Evolutionary conservation across 2,329 filamentous ascomycete genomes (phyloP).

Genomic region (Scedosporium dehoogii): DNA sequence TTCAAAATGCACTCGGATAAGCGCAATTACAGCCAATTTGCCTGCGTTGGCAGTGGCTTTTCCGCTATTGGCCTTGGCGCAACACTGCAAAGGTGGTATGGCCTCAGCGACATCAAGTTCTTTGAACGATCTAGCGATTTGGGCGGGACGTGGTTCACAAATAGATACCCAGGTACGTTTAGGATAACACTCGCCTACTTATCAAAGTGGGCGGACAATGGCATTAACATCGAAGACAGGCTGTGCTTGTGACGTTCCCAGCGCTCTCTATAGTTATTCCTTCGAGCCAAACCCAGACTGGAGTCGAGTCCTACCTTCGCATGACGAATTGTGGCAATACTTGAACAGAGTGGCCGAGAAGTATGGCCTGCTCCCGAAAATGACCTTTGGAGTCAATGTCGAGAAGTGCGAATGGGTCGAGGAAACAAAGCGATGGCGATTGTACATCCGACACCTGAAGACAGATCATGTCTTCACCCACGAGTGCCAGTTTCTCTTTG

Average conservation of each 20-base stretch:
- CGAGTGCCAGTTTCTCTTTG: not conserved
- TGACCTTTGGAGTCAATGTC: constrained; percentile 12
- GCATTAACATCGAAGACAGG: too few relatives aligned
- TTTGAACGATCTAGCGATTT: too few relatives aligned
- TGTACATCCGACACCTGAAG: constrained; percentile 9
- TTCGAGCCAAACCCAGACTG: constrained; percentile 18
- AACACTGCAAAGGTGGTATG: too few relatives aligned
- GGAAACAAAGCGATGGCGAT: constrained; percentile 12
- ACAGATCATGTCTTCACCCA: constrained; percentile 7
- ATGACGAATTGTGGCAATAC: constrained; percentile 17
- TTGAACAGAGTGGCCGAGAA: constrained; percentile 13
- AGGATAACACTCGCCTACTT: too few relatives aligned
- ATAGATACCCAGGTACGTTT: too few relatives aligned
- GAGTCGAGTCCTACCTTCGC: constrained; percentile 16
- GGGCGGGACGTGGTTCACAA: too few relatives aligned
- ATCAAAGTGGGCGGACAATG: too few relatives aligned
- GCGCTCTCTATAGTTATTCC: constrained; percentile 19
- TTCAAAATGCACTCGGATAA: too few relatives aligned
- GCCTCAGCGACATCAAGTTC: too few relatives aligned
- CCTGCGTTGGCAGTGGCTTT: too few relatives aligned
- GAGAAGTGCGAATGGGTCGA: constrained; percentile 16
- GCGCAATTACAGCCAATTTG: too few relatives aligned
- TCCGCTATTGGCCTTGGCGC: too few relatives aligned
- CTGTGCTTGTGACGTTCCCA: not conserved
- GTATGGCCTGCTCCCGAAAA: constrained; percentile 13